These are phyloP conservation scores for Cyberlindnera veronae DNA, from an alignment of 805 yeast genomes.

Conservation along the genomic window DNA sequence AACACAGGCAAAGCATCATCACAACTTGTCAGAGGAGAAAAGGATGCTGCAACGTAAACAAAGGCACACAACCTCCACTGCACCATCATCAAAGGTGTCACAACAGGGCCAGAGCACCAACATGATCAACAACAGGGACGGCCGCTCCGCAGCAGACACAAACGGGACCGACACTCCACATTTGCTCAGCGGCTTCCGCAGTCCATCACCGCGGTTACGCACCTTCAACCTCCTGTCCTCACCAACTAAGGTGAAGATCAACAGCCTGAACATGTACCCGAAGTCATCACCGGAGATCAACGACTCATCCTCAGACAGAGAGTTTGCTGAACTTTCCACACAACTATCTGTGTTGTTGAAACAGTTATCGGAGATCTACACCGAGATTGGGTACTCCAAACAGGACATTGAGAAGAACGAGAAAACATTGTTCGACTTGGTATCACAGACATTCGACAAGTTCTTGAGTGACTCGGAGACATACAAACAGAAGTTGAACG, in stretches of 20 bases:
- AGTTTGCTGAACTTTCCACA: constrained; percentile 18
- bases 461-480: constrained; percentile 36
- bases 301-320: constrained; percentile 1
- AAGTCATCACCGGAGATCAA: constrained; percentile 9
- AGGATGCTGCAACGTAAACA: neutral
- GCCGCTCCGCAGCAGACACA: neutral
- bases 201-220: constrained; percentile 16
- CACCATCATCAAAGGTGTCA: neutral
- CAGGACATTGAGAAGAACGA: constrained; percentile 47
- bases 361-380: constrained; percentile 45
- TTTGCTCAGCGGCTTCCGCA: constrained; percentile 11
- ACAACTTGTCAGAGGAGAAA: neutral
- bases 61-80: neutral
- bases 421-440: constrained; percentile 43
- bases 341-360: constrained; percentile 25
- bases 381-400: constrained; percentile 53
- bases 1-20: constrained; percentile 12
- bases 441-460: constrained; percentile 46
- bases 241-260: constrained; percentile 23
- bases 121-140: neutral
- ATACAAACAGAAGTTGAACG: constrained; percentile 32
- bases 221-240: constrained; percentile 24
- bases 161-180: constrained; percentile 1
- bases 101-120: neutral
- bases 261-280: constrained; percentile 2